Evolutionary conservation across 768 basidiomycete species (phyloP).

Genomic region (Termitomyces sp.): DNA sequence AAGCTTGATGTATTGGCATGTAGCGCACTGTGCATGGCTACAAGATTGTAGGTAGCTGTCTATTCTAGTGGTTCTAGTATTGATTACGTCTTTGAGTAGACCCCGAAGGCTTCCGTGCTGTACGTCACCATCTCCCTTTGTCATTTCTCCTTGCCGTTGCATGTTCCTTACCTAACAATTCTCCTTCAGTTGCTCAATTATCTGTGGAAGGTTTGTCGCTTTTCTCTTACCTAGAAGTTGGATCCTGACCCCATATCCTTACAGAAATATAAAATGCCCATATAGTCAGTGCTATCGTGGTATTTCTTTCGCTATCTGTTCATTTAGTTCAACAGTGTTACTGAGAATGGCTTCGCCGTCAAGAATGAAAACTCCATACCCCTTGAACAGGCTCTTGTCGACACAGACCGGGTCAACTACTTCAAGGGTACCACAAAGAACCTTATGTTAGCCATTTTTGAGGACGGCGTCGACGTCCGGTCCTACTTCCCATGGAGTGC

Average conservation of each 20-base stretch:
- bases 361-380: constrained; percentile 59
- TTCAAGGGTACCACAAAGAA: constrained; percentile 58
- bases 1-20: neutral
- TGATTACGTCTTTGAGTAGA: constrained; percentile 34
- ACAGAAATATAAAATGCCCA: constrained; percentile 43
- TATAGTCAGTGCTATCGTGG: constrained; percentile 28
- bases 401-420: constrained; percentile 66
- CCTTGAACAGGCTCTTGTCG: constrained; percentile 51
- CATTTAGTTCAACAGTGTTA: constrained; percentile 43
- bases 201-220: constrained; percentile 54
- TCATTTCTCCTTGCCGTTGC: neutral
- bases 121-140: constrained; percentile 25
- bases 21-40: constrained; percentile 64
- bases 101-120: constrained; percentile 64
- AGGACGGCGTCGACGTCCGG: constrained; percentile 62
- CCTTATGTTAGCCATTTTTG: constrained; percentile 53
- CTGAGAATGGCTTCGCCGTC: constrained; percentile 73
- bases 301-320: neutral
- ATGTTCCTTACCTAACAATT: neutral
- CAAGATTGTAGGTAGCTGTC: constrained; percentile 51
- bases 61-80: neutral
- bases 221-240: neutral
- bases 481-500: constrained; percentile 71
- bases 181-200: constrained; percentile 57
- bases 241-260: constrained; percentile 9